phyloP scores from a whole-genome alignment of 2,329 filamentous ascomycete genomes.

The Colletotrichum phormii region DNA sequence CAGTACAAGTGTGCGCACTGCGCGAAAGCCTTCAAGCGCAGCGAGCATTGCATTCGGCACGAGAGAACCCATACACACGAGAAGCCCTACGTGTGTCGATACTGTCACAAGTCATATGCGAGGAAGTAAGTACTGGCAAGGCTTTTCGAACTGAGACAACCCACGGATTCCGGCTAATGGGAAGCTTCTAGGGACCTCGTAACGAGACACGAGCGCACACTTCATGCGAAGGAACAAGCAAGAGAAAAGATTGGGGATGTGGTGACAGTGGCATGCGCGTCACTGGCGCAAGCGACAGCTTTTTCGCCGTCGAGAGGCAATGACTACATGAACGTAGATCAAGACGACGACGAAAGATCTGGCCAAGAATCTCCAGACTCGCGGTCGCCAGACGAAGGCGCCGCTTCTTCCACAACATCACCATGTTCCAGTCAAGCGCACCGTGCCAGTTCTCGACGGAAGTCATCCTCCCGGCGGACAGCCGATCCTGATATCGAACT shows the following conservation, averaged over 20 bases:
- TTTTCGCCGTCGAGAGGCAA: no score
- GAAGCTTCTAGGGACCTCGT: not conserved
- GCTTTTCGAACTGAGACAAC: not conserved
- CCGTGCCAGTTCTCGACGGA: no score
- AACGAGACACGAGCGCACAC: not conserved
- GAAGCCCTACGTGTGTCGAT: not conserved
- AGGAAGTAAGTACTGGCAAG: not conserved
- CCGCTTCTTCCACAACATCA: no score
- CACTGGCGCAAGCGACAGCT: not conserved
- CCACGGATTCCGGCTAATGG: not conserved
- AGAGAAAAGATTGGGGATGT: not conserved
- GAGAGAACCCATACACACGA: not conserved
- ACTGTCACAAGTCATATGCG: not conserved
- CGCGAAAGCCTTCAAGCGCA: not conserved
- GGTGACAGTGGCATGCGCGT: not conserved
- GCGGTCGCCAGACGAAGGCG: no score
- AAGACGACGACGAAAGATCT: no score
- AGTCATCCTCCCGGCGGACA: no score
- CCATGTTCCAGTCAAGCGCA: no score
- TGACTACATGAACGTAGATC: no score
- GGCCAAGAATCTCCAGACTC: no score
- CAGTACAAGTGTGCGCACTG: not conserved
- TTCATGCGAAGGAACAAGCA: not conserved
- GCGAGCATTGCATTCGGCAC: not conserved
- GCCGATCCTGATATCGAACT: no score